Evolutionary conservation across 345 rosid species (phyloP).

Genomic region (Aquilaria malaccensis): DNA sequence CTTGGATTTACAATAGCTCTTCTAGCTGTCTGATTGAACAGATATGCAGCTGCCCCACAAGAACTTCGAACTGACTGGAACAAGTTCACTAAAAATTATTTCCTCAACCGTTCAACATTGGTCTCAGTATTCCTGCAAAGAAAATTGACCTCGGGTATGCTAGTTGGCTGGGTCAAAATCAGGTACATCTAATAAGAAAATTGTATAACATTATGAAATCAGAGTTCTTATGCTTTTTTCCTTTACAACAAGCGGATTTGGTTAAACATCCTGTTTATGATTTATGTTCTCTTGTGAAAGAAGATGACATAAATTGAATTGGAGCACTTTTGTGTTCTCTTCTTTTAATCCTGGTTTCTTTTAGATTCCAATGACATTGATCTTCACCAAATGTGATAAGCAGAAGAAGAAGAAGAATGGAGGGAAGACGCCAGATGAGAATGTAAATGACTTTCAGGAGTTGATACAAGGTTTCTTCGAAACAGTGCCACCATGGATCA

Average conservation of each 20-base stretch:
- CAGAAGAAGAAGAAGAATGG: slow-evolving; percentile 91
- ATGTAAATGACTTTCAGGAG: slow-evolving; percentile 67
- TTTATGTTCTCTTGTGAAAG: slow-evolving; percentile 2
- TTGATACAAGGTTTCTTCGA: slow-evolving; percentile 69
- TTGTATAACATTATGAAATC: neutral
- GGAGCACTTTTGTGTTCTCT: neutral
- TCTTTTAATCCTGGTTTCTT: neutral
- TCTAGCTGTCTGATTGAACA: slow-evolving; percentile 14
- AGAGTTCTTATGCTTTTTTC: too few relatives aligned
- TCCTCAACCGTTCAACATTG: slow-evolving; percentile 71
- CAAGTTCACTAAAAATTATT: slow-evolving; percentile 84
- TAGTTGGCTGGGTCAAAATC: slow-evolving; percentile 94
- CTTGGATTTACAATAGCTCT: too few relatives aligned
- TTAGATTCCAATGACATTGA: slow-evolving; percentile 89
- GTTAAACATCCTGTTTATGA: neutral
- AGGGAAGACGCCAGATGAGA: slow-evolving; percentile 83
- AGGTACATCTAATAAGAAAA: slow-evolving; percentile 34
- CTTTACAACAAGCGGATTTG: neutral
- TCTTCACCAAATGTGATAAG: slow-evolving; percentile 96
- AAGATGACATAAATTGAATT: neutral
- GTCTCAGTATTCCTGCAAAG: slow-evolving; percentile 84
- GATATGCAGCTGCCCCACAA: slow-evolving; percentile 91
- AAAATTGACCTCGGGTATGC: slow-evolving; percentile 86
- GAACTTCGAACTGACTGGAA: slow-evolving; percentile 73
- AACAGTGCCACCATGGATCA: slow-evolving; percentile 92